Conservation (phyloP, 208 protist genomes). For the Entamoeba invadens region DNA sequence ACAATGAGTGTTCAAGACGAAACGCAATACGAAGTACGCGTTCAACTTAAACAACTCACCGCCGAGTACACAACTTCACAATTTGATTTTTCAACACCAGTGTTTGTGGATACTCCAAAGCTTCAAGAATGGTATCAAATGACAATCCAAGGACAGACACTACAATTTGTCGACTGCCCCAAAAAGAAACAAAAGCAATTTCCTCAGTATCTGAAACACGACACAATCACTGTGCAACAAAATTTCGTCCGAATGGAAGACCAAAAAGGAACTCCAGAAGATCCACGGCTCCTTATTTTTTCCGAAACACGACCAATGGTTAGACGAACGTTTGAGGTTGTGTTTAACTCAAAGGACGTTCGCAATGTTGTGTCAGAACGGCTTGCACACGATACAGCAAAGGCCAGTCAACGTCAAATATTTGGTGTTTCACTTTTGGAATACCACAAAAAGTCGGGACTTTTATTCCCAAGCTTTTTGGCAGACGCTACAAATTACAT, state of each 20-base stretch:
- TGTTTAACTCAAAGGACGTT: not conserved
- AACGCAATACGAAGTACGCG: no score
- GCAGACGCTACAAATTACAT: no score
- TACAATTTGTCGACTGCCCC: not conserved
- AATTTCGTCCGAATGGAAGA: no score
- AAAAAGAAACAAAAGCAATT: not conserved
- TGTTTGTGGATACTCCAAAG: not conserved
- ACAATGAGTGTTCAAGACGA: no score
- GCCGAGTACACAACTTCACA: not conserved
- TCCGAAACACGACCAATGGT: not conserved
- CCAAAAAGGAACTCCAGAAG: not conserved
- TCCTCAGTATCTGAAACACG: not conserved
- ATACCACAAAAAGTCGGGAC: not conserved
- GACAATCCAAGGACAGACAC: not conserved
- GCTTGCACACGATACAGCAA: not conserved
- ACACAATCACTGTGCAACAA: not conserved
- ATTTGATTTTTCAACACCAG: not conserved
- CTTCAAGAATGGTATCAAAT: not conserved
- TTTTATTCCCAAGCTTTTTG: not conserved
- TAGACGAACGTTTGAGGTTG: not conserved
- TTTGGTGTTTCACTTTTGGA: not conserved
- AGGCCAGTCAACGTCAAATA: not conserved
- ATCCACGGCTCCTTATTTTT: not conserved
- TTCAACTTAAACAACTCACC: not conserved
- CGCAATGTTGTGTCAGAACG: no score